Percentiles rank a stretch among this genome's conserved stretches.
Conservation (phyloP, 164 flowering plant species). For the Malania oleifera region DNA sequence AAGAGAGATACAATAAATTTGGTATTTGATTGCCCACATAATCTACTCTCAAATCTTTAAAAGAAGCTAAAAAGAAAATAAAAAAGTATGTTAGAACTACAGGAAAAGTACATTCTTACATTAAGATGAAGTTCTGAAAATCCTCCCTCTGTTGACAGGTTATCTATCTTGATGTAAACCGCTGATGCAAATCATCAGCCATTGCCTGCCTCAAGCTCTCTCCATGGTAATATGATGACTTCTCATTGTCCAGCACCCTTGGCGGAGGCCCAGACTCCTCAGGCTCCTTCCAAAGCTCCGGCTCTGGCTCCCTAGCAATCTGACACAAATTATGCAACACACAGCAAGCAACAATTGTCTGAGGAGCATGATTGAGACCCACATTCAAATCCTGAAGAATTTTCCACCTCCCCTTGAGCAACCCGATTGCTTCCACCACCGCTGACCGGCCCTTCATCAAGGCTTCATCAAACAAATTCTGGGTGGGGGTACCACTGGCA, state of each 20-base stretch:
- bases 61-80: neutral
- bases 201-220: slow-evolving; percentile 77
- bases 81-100: slow-evolving; percentile 2
- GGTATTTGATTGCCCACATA: neutral
- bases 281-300: slow-evolving; percentile 66
- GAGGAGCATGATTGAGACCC: slow-evolving; percentile 82
- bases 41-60: slow-evolving; percentile 2
- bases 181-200: slow-evolving; percentile 77
- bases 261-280: slow-evolving; percentile 61
- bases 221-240: slow-evolving; percentile 59
- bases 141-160: neutral
- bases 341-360: slow-evolving; percentile 92
- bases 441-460: slow-evolving; percentile 65
- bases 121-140: neutral
- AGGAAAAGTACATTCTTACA: neutral
- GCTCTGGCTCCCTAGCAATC: slow-evolving; percentile 93
- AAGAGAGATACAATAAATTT: neutral
- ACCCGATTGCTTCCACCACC: slow-evolving; percentile 79
- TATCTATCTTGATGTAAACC: slow-evolving; percentile 49
- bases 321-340: slow-evolving; percentile 95
- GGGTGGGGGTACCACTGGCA: slow-evolving; percentile 53
- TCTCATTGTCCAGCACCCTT: slow-evolving; percentile 70
- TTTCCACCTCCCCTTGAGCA: slow-evolving; percentile 89
- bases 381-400: slow-evolving; percentile 89
- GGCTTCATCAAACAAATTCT: slow-evolving; percentile 74